Evolutionary conservation across 306 rosid species (phyloP).

Genomic region (Lagenaria siceraria): DNA sequence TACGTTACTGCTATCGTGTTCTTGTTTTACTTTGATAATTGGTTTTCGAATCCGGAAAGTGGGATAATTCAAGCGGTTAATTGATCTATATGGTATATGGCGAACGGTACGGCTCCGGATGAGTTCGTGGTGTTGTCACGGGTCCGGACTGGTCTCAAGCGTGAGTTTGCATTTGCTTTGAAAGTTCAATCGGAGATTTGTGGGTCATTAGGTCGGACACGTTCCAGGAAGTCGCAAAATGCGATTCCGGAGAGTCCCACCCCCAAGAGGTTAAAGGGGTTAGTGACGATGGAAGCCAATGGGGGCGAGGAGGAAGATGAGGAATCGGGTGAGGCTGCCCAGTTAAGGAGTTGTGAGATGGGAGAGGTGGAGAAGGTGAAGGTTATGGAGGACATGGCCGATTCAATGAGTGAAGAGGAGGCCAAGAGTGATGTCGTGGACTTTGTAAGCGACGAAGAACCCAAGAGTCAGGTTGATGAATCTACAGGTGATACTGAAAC

Average conservation of each 20-base stretch:
- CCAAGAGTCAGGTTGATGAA: constrained; percentile 13
- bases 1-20: neutral
- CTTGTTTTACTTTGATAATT: neutral
- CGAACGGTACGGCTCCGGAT: constrained; percentile 64
- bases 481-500: constrained; percentile 6
- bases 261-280: constrained; percentile 23
- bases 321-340: neutral
- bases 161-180: constrained; percentile 60
- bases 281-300: neutral
- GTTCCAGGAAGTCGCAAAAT: constrained; percentile 21
- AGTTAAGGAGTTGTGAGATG: neutral
- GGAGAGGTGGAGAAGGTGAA: constrained; percentile 10
- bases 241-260: neutral
- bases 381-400: constrained; percentile 41
- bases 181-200: constrained; percentile 42
- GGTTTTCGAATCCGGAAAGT: neutral
- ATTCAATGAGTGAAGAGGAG: constrained; percentile 54
- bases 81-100: constrained; percentile 34
- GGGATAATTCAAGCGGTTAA: constrained; percentile 1
- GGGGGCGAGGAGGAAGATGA: neutral
- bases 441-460: constrained; percentile 9
- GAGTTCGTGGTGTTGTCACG: constrained; percentile 52
- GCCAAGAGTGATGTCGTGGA: constrained; percentile 27
- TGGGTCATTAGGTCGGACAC: constrained; percentile 43
- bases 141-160: constrained; percentile 49